Evolutionary conservation across 2,329 filamentous ascomycete species (phyloP).

Genomic region (Arthrobotrys conoides): DNA sequence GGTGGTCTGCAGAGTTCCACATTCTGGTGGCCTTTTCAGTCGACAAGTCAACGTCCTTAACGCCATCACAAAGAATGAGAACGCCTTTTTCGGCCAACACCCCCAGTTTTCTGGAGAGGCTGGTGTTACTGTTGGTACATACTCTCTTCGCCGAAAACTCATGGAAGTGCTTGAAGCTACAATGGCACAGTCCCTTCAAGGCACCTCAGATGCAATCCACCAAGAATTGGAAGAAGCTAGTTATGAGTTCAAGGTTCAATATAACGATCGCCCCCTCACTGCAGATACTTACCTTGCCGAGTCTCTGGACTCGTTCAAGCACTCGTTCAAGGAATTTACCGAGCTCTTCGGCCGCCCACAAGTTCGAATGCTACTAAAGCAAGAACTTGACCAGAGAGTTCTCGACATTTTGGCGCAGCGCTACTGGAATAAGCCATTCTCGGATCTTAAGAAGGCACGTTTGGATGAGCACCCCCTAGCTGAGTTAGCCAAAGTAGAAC

Average conservation of each 20-base stretch:
- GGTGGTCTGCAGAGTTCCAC: constrained; percentile 87
- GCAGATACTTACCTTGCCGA: constrained; percentile 97
- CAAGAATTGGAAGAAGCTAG: constrained; percentile 96
- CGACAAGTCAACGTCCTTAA: constrained; percentile 78
- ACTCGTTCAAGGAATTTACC: constrained; percentile 94
- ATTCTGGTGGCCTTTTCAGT: constrained; percentile 82
- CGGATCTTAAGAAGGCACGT: constrained; percentile 78
- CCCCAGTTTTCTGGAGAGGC: constrained; percentile 76
- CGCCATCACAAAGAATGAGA: constrained; percentile 89
- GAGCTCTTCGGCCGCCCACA: constrained; percentile 90
- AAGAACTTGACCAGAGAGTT: constrained; percentile 93
- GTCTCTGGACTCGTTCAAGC: constrained; percentile 95
- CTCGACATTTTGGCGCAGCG: constrained; percentile 91
- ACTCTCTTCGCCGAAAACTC: constrained; percentile 89
- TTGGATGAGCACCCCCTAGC: constrained; percentile 75
- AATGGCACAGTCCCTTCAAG: constrained; percentile 92
- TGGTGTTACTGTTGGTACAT: constrained; percentile 83
- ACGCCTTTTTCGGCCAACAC: constrained; percentile 86
- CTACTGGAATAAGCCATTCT: constrained; percentile 97
- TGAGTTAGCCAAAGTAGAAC: constrained; percentile 86
- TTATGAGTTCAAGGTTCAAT: constrained; percentile 99
- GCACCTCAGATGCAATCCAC: constrained; percentile 90
- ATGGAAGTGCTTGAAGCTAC: constrained; percentile 98
- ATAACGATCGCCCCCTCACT: constrained; percentile 94
- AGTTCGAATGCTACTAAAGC: constrained; percentile 89